phyloP scores from a whole-genome alignment of 495 filamentous ascomycete genomes.

The Neurospora tetrasperma region DNA sequence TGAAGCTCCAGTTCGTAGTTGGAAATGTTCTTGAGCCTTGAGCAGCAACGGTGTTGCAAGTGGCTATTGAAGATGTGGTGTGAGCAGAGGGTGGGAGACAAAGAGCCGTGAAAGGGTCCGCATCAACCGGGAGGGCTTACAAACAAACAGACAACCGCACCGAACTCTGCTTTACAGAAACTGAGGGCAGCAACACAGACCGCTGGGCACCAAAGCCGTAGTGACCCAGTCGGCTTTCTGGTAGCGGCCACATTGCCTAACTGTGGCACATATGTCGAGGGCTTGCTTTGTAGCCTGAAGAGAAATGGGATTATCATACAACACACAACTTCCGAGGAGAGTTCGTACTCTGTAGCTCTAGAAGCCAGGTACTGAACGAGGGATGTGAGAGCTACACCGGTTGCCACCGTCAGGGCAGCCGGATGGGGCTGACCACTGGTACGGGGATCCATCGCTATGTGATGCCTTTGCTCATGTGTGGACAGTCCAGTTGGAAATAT shows the following conservation, averaged over 20 bases:
- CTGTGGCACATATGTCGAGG: background rate
- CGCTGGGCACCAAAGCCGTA: background rate
- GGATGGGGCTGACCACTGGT: background rate
- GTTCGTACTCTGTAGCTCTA: background rate
- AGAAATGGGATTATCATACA: background rate
- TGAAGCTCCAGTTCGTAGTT: background rate
- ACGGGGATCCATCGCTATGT: background rate
- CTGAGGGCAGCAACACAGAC: background rate
- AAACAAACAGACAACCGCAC: background rate
- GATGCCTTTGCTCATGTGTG: background rate
- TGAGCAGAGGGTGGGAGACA: background rate
- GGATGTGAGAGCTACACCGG: background rate
- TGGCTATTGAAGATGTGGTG: background rate
- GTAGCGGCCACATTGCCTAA: background rate
- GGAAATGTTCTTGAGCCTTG: background rate
- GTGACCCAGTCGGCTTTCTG: background rate
- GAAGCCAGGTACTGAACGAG: background rate
- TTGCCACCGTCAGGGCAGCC: background rate
- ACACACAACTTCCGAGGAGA: background rate
- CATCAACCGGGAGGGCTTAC: background rate
- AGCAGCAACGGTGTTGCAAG: background rate
- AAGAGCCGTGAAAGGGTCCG: background rate
- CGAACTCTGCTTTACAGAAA: background rate
- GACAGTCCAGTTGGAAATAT: background rate
- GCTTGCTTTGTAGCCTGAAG: background rate